Conservation (phyloP, 495 filamentous ascomycete genomes). For the Podospora appendiculata region DNA sequence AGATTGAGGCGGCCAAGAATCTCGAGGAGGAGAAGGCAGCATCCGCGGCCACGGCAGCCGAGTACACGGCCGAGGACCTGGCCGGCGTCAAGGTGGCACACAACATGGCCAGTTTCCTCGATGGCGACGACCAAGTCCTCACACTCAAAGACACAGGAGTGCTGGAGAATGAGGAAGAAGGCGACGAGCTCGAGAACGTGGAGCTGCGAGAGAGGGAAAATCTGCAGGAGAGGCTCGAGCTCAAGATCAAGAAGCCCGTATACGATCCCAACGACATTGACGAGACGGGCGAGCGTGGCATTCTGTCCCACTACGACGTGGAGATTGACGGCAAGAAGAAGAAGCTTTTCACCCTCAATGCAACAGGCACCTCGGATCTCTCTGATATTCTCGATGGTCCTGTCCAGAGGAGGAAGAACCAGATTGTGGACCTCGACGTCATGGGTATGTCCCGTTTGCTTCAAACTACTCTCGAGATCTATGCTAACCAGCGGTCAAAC, state of each 20-base stretch:
- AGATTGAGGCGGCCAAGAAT: constrained; percentile 71
- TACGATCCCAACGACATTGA: constrained; percentile 78
- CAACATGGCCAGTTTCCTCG: constrained; percentile 67
- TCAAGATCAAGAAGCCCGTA: constrained; percentile 86
- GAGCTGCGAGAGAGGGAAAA: constrained; percentile 71
- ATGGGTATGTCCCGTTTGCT: constrained; percentile 30
- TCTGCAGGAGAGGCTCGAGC: constrained; percentile 64
- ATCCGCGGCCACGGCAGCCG: constrained; percentile 35
- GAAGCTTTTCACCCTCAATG: constrained; percentile 81
- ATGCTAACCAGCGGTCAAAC: constrained; percentile 32
- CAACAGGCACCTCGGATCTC: constrained; percentile 60
- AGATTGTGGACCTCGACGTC: constrained; percentile 70
- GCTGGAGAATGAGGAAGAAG: constrained; percentile 78
- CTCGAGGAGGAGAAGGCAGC: constrained; percentile 62
- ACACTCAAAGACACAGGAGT: constrained; percentile 87
- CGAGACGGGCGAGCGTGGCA: constrained; percentile 53
- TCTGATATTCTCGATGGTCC: constrained; percentile 49
- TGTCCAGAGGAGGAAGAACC: constrained; percentile 54
- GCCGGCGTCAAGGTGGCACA: constrained; percentile 89
- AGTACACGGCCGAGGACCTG: constrained; percentile 77
- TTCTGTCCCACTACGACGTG: constrained; percentile 89
- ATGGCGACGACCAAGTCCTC: constrained; percentile 74
- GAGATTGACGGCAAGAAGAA: constrained; percentile 88
- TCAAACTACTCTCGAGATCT: neutral
- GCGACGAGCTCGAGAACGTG: constrained; percentile 86